Evolutionary conservation across 2,329 filamentous ascomycete genomes (phyloP), one percentile per base, ranked within the genome.

Genomic region (Apiospora sp.): DNA sequence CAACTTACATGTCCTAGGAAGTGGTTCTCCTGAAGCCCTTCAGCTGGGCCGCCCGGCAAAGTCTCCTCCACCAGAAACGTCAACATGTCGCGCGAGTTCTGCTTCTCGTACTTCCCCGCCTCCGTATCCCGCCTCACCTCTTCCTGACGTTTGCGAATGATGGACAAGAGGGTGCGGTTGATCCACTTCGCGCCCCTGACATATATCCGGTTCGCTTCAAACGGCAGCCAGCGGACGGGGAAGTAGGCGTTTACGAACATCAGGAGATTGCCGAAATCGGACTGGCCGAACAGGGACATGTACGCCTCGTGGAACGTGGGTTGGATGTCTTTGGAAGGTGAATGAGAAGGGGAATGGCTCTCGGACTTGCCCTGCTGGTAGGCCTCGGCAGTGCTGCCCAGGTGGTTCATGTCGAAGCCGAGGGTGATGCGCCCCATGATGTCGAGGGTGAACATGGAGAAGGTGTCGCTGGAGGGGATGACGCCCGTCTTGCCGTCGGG

Each of bases 181-280:
- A n/a, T 75, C 73, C 14, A 86, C 77, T 67, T 80, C 77, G 1
- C 73, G 69, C 24, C 79, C 81, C 1, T 82, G 82, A 2, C 70
- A 71, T n/a, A 83, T 73, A 72, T 75, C 7, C 75, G 77, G 72
- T 86, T 87, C 1, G 82, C 82, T 61, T 81, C 71, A 0, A 86
- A 49, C 0, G 84, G 84, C 4, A 85, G 74, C 77, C 83, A 81
- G 16, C 82, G 79, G 7, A 83, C 75, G 2, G 79, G 80, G 8
- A 82, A 19, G 46, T 79, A 79, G 22, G 77, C 76, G 67, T 84
- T 81, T 19, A 83, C 72, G 27, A 81, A 78, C 48, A 75, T 77
- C 19, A 83, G 77, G 3, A 83, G 43, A 16, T 79, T 76, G 0
- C 80, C 78, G 0, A 80, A 24, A 0, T 73, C 72, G 54, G 69